Percentiles rank a stretch among this genome's conserved stretches.
Evolutionary conservation across 139 green algal species (phyloP).

Genomic region (Astrephomene gubernaculifera): DNA sequence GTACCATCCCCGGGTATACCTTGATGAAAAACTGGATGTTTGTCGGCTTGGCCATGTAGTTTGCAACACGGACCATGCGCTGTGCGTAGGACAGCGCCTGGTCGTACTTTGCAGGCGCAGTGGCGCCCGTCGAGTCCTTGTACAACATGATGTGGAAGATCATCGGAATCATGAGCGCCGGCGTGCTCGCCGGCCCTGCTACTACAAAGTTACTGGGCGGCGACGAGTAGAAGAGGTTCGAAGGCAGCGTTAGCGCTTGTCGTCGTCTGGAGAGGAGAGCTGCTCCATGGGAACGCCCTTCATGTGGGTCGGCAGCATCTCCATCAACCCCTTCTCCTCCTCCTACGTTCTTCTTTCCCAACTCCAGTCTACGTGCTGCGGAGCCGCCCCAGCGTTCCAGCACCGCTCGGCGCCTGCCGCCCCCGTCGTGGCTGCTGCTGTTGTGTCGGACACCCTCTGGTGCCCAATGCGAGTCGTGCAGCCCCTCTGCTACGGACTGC

Average conservation of each 20-base stretch:
- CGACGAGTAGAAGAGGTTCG: background rate
- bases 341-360: background rate
- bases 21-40: slow-evolving; percentile 32
- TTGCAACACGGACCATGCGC: background rate
- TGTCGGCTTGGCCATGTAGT: slow-evolving; percentile 15
- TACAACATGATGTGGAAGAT: slow-evolving; percentile 19
- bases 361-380: background rate
- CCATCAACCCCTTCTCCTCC: background rate
- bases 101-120: background rate
- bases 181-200: background rate
- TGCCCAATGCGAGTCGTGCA: background rate
- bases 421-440: too few relatives aligned
- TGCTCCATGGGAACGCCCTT: background rate
- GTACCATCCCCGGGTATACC: background rate
- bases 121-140: background rate
- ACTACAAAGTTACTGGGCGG: background rate
- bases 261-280: too few relatives aligned
- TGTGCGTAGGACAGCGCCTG: background rate
- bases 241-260: background rate
- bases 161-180: background rate
- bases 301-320: background rate
- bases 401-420: background rate
- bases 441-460: background rate
- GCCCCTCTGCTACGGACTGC: background rate
- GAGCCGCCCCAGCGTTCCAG: background rate